Conservation (phyloP, 306 rosid genomes). For the Vigna mungo region DNA sequence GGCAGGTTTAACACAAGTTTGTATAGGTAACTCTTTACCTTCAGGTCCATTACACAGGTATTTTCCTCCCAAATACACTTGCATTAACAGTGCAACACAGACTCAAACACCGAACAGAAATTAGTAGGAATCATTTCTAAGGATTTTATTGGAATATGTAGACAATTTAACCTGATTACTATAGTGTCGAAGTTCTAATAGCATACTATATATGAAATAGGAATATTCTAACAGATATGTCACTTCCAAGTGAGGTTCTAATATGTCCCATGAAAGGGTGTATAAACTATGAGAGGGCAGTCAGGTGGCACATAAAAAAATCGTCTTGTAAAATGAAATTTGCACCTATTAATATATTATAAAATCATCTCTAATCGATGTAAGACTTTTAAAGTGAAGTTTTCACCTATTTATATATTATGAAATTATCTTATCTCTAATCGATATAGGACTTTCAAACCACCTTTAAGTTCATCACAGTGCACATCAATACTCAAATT, state of each 20-base stretch:
- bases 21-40: neutral
- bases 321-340: no score
- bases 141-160: neutral
- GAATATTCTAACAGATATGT: neutral
- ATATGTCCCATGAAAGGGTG: slow-evolving; percentile 9
- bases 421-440: no score
- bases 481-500: slow-evolving; percentile 6
- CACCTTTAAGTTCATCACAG: neutral
- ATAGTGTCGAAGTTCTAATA: neutral
- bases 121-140: neutral
- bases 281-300: neutral
- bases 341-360: no score
- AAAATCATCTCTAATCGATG: no score
- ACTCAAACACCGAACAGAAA: slow-evolving; percentile 1
- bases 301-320: neutral
- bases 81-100: neutral
- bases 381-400: no score
- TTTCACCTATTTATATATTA: no score
- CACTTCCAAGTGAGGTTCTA: neutral
- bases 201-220: neutral
- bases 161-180: neutral
- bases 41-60: neutral
- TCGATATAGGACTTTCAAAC: no score
- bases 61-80: neutral
- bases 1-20: neutral